Evolutionary conservation across 2,329 filamentous ascomycete species (phyloP).

Genomic region (Monilinia aucupariae): DNA sequence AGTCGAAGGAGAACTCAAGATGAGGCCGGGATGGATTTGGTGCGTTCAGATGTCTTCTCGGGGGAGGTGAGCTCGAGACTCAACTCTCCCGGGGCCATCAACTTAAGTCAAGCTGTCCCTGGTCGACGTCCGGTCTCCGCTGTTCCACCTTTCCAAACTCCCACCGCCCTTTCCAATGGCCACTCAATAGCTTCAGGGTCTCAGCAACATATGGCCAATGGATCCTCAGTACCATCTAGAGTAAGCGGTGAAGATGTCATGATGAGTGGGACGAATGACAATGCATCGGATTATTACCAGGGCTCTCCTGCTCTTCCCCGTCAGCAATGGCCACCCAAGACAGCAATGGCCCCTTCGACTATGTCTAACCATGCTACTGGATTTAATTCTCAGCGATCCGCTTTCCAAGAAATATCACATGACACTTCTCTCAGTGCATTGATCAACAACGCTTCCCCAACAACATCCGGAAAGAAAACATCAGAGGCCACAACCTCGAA

Average conservation of each 20-base stretch:
- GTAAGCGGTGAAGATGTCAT: constrained; percentile 48
- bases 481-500: constrained; percentile 40
- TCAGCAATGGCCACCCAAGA: constrained; percentile 35
- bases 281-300: constrained; percentile 37
- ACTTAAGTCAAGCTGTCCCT: constrained; percentile 60
- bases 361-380: constrained; percentile 26
- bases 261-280: constrained; percentile 53
- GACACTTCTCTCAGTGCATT: constrained; percentile 54
- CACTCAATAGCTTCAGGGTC: constrained; percentile 39
- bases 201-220: constrained; percentile 48
- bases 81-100: constrained; percentile 49
- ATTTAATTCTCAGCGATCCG: constrained; percentile 54
- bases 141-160: constrained; percentile 40
- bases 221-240: constrained; percentile 45
- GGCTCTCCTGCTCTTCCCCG: constrained; percentile 44
- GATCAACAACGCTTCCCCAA: constrained; percentile 85
- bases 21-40: constrained; percentile 26
- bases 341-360: constrained; percentile 40
- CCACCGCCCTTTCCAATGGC: constrained; percentile 55
- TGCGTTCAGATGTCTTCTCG: constrained; percentile 45
- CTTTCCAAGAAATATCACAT: constrained; percentile 51
- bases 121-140: constrained; percentile 37
- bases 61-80: constrained; percentile 39
- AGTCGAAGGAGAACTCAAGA: constrained; percentile 40
- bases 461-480: constrained; percentile 75